A percentile compares a stretch with the other conserved stretches of the same genome.
phyloP scores from a whole-genome alignment of 129 eudicot genomes.

The Flaveria trinervia region DNA sequence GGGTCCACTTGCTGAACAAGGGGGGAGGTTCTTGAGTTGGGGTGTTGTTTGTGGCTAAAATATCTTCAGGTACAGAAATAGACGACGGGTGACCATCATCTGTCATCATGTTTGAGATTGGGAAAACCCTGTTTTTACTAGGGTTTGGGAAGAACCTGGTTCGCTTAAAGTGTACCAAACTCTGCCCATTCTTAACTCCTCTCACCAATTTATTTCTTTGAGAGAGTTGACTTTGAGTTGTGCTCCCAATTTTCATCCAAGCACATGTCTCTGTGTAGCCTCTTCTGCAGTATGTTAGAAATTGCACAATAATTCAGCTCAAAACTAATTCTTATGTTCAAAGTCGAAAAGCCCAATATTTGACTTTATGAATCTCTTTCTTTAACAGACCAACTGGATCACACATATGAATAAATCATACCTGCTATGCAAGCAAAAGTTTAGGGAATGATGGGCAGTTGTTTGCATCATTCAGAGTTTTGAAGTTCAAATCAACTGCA shows the following conservation, averaged over 20 bases:
- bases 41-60: slow-evolving; percentile 28
- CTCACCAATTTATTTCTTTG: slow-evolving; percentile 28
- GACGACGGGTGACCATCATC: slow-evolving; percentile 52
- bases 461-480: slow-evolving; percentile 53
- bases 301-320: slow-evolving; percentile 16
- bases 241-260: slow-evolving; percentile 28
- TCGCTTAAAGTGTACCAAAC: slow-evolving; percentile 15
- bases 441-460: slow-evolving; percentile 45
- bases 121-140: slow-evolving; percentile 25
- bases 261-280: slow-evolving; percentile 28
- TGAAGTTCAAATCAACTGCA: slow-evolving; percentile 1
- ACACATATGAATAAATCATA: slow-evolving; percentile 22
- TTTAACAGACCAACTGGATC: background rate
- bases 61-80: slow-evolving; percentile 46
- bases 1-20: slow-evolving; percentile 75
- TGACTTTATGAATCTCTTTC: background rate
- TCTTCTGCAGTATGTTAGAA: slow-evolving; percentile 47
- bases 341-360: background rate
- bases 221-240: slow-evolving; percentile 26
- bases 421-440: slow-evolving; percentile 48
- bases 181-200: slow-evolving; percentile 30
- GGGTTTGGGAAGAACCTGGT: slow-evolving; percentile 33
- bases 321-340: background rate
- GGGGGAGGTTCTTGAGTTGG: slow-evolving; percentile 32
- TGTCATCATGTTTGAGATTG: slow-evolving; percentile 33